Percentiles rank a stretch among this genome's conserved stretches.
Evolutionary conservation across 164 flowering plant species (phyloP).

Genomic region (Buxus sempervirens): DNA sequence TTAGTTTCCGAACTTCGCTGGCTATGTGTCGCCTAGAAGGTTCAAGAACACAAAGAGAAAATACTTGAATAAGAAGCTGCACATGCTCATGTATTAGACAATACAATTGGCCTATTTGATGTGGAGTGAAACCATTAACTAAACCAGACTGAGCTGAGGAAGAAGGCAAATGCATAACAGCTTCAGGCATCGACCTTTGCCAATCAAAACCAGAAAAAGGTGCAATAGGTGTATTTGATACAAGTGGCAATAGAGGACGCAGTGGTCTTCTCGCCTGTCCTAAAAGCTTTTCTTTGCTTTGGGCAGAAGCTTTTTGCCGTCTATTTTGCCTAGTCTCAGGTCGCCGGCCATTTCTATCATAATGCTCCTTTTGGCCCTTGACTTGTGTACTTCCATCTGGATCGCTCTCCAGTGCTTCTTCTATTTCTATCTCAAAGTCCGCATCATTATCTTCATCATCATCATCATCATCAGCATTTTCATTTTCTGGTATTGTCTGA

Average conservation of each 20-base stretch:
- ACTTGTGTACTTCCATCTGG: conserved; percentile 41
- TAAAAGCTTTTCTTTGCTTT: conserved; percentile 30
- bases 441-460: conserved; percentile 97
- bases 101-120: conserved; percentile 84
- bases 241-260: conserved; percentile 65
- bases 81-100: conserved; percentile 87
- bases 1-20: conserved; percentile 48
- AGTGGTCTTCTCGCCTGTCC: conserved; percentile 53
- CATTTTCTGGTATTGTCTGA: conserved; percentile 30
- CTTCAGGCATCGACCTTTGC: conserved; percentile 19
- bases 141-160: conserved; percentile 27
- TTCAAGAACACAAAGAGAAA: conserved; percentile 73
- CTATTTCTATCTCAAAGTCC: conserved; percentile 93
- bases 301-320: conserved; percentile 36
- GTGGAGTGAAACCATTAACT: conserved; percentile 56
- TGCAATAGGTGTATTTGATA: conserved; percentile 29
- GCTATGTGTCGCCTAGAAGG: conserved; percentile 63
- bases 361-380: conserved; percentile 17
- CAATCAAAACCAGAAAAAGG: conserved; percentile 31
- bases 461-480: conserved; percentile 65
- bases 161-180: conserved; percentile 18
- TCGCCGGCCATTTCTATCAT: conserved; percentile 38
- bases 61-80: conserved; percentile 88
- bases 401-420: conserved; percentile 91
- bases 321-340: conserved; percentile 77